Percentiles rank a stretch among this genome's conserved stretches.
Evolutionary conservation across 805 yeast species (phyloP).

Genomic region (Monosporozyma servazzii): DNA sequence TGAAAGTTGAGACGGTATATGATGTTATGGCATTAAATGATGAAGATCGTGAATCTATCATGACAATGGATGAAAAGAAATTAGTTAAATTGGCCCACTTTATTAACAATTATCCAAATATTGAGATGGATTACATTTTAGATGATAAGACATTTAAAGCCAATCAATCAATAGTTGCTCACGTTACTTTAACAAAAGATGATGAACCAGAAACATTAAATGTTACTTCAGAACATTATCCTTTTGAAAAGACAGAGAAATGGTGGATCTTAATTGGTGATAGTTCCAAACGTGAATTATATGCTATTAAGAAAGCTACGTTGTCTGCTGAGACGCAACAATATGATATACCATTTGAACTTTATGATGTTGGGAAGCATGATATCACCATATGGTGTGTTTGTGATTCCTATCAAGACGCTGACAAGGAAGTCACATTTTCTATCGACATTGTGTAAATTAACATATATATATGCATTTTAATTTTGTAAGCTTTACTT

Average conservation of each 20-base stretch:
- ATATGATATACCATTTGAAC: slow-evolving; percentile 44
- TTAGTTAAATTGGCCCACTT: slow-evolving; percentile 70
- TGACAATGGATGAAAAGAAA: slow-evolving; percentile 44
- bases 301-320: slow-evolving; percentile 60
- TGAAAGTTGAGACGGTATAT: slow-evolving; percentile 59
- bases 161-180: slow-evolving; percentile 40
- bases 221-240: slow-evolving; percentile 53
- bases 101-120: slow-evolving; percentile 82
- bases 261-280: slow-evolving; percentile 93
- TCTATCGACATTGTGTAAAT: slow-evolving; percentile 36
- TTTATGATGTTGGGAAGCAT: slow-evolving; percentile 55
- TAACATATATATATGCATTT: neutral
- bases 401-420: slow-evolving; percentile 88
- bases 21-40: slow-evolving; percentile 74
- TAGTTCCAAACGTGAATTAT: slow-evolving; percentile 45
- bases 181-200: slow-evolving; percentile 52
- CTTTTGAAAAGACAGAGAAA: slow-evolving; percentile 42
- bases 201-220: slow-evolving; percentile 64
- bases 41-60: slow-evolving; percentile 52
- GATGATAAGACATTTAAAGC: slow-evolving; percentile 37
- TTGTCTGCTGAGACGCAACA: slow-evolving; percentile 44
- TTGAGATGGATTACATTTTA: slow-evolving; percentile 55
- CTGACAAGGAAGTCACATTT: slow-evolving; percentile 70
- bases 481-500: too few species aligned
- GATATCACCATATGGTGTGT: slow-evolving; percentile 69